These are phyloP conservation scores for Monosporozyma servazzii DNA, from an alignment of 805 yeast genomes.

Conservation along the genomic window DNA sequence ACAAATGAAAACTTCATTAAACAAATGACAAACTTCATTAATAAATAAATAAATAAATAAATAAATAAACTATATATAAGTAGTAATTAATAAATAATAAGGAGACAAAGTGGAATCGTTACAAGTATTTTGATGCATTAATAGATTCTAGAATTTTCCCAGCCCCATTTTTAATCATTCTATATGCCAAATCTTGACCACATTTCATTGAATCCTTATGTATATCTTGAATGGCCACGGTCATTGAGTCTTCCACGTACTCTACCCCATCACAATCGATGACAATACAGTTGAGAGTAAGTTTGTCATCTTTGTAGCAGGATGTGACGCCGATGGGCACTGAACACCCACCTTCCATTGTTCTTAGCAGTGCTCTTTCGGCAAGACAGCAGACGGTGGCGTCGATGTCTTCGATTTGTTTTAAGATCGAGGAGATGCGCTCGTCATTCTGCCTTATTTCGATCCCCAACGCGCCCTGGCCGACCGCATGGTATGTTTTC, in stretches of 20 bases:
- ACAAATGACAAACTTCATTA: neutral
- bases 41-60: slow-evolving; percentile 2
- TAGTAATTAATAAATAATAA: neutral
- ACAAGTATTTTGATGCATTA: slow-evolving; percentile 32
- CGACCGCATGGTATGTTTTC: slow-evolving; percentile 80
- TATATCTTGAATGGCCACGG: slow-evolving; percentile 29
- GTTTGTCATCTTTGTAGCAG: slow-evolving; percentile 38
- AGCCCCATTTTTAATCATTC: slow-evolving; percentile 68
- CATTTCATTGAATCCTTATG: slow-evolving; percentile 55
- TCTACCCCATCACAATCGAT: slow-evolving; percentile 76
- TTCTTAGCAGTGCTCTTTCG: slow-evolving; percentile 78
- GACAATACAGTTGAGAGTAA: slow-evolving; percentile 61
- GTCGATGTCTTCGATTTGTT: slow-evolving; percentile 52
- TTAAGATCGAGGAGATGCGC: slow-evolving; percentile 48
- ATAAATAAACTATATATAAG: neutral
- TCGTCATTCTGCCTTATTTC: slow-evolving; percentile 72
- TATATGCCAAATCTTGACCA: slow-evolving; percentile 62
- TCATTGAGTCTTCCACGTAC: slow-evolving; percentile 46
- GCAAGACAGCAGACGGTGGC: slow-evolving; percentile 74
- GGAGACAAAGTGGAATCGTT: too few relatives aligned
- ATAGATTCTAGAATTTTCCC: slow-evolving; percentile 72
- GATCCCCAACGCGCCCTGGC: slow-evolving; percentile 96
- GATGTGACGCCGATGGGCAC: slow-evolving; percentile 91
- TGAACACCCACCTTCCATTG: slow-evolving; percentile 94
- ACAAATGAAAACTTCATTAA: neutral